phyloP scores from a whole-genome alignment of 1,139 yeast genomes.

The Yamadazyma kanchanaburiensis region DNA sequence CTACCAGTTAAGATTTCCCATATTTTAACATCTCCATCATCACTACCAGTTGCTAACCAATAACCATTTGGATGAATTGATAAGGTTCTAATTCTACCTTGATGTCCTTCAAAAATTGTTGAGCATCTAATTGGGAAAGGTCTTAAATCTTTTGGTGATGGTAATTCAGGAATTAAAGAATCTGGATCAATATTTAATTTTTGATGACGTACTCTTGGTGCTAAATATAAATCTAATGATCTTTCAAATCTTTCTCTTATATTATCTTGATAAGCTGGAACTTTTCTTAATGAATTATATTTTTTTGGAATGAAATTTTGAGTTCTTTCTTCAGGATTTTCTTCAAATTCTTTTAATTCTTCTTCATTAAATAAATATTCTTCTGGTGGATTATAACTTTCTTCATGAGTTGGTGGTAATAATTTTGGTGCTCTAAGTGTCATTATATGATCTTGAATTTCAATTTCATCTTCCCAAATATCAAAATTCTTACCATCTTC shows the following conservation, averaged over 20 bases:
- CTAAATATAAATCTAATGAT: slow-evolving; percentile 87
- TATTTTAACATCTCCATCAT: slow-evolving; percentile 90
- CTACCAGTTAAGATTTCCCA: slow-evolving; percentile 98
- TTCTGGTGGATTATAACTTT: slow-evolving; percentile 95
- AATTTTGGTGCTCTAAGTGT: slow-evolving; percentile 91
- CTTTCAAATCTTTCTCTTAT: slow-evolving; percentile 92
- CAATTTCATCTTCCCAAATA: slow-evolving; percentile 73
- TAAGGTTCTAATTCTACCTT: slow-evolving; percentile 75
- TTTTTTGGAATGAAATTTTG: slow-evolving; percentile 80
- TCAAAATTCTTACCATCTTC: slow-evolving; percentile 59
- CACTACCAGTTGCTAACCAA: slow-evolving; percentile 97
- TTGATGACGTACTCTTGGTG: slow-evolving; percentile 93
- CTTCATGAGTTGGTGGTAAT: slow-evolving; percentile 96
- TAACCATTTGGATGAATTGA: slow-evolving; percentile 87
- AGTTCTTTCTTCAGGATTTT: slow-evolving; percentile 77
- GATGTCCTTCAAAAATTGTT: slow-evolving; percentile 79
- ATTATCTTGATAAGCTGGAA: slow-evolving; percentile 86
- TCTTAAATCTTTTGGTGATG: slow-evolving; percentile 92
- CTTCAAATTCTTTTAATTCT: slow-evolving; percentile 72
- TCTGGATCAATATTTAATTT: slow-evolving; percentile 95
- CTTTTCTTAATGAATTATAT: slow-evolving; percentile 77
- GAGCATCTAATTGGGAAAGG: slow-evolving; percentile 98
- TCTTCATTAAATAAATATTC: slow-evolving; percentile 83
- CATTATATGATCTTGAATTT: slow-evolving; percentile 71
- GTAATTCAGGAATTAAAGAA: slow-evolving; percentile 90